Evolutionary conservation across 805 yeast genomes (phyloP), one percentile per base, ranked within the genome.

Genomic region (Saturnispora kantuleensis): DNA sequence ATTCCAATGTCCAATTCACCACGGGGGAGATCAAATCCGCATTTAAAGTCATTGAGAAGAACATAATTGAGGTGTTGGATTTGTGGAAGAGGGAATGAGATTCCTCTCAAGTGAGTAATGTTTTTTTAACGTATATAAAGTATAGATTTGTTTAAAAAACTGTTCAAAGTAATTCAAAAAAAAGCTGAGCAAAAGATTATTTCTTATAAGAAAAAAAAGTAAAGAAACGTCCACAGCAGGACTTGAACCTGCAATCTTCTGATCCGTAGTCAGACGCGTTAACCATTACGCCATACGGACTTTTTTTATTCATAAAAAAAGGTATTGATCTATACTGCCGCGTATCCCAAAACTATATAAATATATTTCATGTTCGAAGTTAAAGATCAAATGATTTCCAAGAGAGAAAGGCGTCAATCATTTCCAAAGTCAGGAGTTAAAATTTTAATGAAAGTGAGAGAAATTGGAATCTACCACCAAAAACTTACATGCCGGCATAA

Each of bases 1-100:
- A 68, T 50, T 56, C 76, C 34, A 75, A 73, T 46, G 66, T 72
- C 9, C 72, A 43, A 32, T 63, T 78, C 55, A 57, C 68, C 12
- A 61, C 58, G 34, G 54, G 60, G n/a, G 83, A 80, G 47, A 51
- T 77, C 38, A 59, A 56, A 45, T 52, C 58, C n/a, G 72, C 77
- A 8, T 72, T 69, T 41, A 56, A 55, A 16, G 59, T 62, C 7
- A 62, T 76, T 31, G 62, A 60, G 34, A 52, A 51, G 10, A 58
- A 61, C 8, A 55, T 65, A 9, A 30, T 53, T 30, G 31, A 39
- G 31, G 47, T 44, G 15, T 39, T 44, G 16, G 47, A 44, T 13
- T 31, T 26, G 5, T 44, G 47, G 47, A 44, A 35, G n/a, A 30
- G 17, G 18, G 26, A 35, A 15, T 42, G 26, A 21, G 26, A 21